phyloP scores from a whole-genome alignment of 2,329 filamentous ascomycete genomes.

The Mariannaea sp. region DNA sequence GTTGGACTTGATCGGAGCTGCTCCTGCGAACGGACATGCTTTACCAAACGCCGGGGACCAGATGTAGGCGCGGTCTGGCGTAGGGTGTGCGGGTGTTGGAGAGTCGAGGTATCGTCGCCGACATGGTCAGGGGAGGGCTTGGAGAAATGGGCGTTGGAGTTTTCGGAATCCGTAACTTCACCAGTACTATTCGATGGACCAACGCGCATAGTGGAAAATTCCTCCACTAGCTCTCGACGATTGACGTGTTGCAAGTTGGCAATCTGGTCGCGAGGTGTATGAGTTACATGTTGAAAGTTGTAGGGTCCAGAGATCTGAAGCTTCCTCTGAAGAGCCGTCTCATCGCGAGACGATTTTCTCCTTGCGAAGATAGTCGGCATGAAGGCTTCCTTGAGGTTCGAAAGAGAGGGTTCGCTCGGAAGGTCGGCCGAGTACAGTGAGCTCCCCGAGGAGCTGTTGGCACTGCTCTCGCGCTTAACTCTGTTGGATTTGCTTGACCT shows the following conservation, averaged over 20 bases:
- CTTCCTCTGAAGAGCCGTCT: conserved; percentile 44
- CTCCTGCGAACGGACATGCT: conserved; percentile 55
- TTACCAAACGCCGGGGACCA: conserved; percentile 45
- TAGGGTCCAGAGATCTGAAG: conserved; percentile 66
- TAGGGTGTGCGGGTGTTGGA: conserved; percentile 17
- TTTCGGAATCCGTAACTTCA: conserved; percentile 35
- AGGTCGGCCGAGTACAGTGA: conserved; percentile 55
- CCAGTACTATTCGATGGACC: conserved; percentile 24
- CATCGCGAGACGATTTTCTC: conserved; percentile 49
- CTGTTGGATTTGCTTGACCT: conserved; percentile 49
- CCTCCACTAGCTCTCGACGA: conserved; percentile 49
- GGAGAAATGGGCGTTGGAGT: conserved; percentile 51
- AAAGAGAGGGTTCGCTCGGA: conserved; percentile 41
- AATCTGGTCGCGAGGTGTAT: conserved; percentile 57
- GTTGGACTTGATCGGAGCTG: conserved; percentile 54
- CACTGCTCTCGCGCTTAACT: conserved; percentile 53
- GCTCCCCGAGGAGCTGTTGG: conserved; percentile 52
- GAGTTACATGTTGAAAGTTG: conserved; percentile 69
- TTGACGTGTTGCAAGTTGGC: conserved; percentile 48
- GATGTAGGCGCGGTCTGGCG: conserved; percentile 30
- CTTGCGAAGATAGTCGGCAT: conserved; percentile 58
- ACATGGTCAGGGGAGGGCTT: conserved; percentile 48
- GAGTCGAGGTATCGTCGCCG: conserved; percentile 20
- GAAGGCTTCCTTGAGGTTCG: conserved; percentile 49
- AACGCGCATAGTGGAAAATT: conserved; percentile 49